Conservation (phyloP, 768 basidiomycete species). For the Plicaturopsis crispa region DNA sequence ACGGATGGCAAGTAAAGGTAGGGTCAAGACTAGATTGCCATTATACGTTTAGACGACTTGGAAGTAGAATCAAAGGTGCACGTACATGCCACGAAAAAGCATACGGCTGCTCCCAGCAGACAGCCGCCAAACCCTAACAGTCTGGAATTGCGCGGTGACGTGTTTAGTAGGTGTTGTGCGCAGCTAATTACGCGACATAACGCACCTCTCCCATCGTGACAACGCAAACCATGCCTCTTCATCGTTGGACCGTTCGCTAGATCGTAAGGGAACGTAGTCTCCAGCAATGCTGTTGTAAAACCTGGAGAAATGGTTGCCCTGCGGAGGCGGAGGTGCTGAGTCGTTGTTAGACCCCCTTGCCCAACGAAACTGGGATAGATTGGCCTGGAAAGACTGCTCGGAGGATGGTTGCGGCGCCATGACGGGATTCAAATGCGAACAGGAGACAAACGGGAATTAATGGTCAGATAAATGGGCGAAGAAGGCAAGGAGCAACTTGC, state of each 20-base stretch:
- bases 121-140: conserved; percentile 89
- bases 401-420: conserved; percentile 10
- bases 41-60: conserved; percentile 4
- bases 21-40: conserved; percentile 30
- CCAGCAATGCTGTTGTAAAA: conserved; percentile 84
- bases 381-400: conserved; percentile 67
- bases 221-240: conserved; percentile 94
- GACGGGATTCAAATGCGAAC: too few species aligned
- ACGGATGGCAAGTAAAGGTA: conserved; percentile 59
- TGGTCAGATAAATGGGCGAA: too few species aligned
- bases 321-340: conserved; percentile 39
- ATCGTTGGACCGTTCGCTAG: conserved; percentile 78
- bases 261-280: conserved; percentile 83
- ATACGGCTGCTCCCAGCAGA: conserved; percentile 83
- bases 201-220: conserved; percentile 88
- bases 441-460: too few species aligned
- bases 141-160: conserved; percentile 28
- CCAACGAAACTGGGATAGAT: conserved; percentile 86
- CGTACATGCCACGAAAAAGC: conserved; percentile 89
- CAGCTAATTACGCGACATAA: not conserved
- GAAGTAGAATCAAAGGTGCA: conserved; percentile 7
- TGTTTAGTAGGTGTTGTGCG: not conserved
- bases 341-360: conserved; percentile 66
- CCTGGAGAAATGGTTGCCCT: conserved; percentile 69
- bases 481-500: too few species aligned